These are phyloP conservation scores for Talaromyces sp. DNA, from an alignment of 2,329 filamentous ascomycete species.

Conservation along the genomic window DNA sequence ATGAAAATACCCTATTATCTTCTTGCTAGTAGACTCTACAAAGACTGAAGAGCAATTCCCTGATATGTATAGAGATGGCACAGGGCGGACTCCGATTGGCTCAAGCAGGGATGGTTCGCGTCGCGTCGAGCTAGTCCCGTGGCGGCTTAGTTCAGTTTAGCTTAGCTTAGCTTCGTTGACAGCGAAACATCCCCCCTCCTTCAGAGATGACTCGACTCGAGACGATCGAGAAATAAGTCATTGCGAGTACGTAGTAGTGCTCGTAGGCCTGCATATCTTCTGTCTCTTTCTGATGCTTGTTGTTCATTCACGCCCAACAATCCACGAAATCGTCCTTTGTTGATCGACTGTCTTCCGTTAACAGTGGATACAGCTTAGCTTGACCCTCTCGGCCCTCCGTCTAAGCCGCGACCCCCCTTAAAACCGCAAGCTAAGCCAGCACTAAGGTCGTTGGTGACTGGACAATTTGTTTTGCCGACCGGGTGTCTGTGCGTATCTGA, in stretches of 20 bases:
- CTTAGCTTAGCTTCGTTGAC: neutral
- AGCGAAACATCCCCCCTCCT: neutral
- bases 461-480: slow-evolving; percentile 8
- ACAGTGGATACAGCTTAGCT: slow-evolving; percentile 1
- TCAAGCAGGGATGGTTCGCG: neutral
- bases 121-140: slow-evolving; percentile 8
- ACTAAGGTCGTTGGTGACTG: slow-evolving; percentile 1
- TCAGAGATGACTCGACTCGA: neutral
- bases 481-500: slow-evolving; percentile 12
- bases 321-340: neutral
- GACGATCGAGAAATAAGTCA: neutral
- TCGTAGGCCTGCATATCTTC: neutral
- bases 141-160: neutral
- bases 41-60: neutral
- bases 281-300: too few relatives aligned
- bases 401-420: slow-evolving; percentile 3
- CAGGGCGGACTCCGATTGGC: slow-evolving; percentile 7
- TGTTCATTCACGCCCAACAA: too few relatives aligned
- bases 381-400: neutral
- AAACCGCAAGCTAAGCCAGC: slow-evolving; percentile 2
- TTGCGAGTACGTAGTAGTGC: neutral
- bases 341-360: neutral
- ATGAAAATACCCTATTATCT: neutral
- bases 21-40: too few relatives aligned
- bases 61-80: neutral